phyloP scores from a whole-genome alignment of 2,329 filamentous ascomycete genomes.

The Fusarium gaditjirri region DNA sequence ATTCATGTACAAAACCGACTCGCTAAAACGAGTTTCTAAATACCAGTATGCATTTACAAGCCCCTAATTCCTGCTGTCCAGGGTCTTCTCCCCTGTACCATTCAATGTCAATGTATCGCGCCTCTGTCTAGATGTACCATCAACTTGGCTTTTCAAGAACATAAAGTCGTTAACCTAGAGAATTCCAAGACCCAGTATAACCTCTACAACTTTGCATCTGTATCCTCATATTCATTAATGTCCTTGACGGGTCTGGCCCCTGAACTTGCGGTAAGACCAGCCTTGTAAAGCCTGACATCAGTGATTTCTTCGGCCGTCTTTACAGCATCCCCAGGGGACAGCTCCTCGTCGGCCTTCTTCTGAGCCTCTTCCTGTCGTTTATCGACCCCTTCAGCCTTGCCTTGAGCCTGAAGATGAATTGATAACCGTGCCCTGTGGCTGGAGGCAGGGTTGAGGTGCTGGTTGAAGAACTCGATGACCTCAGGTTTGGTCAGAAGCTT shows the following conservation, averaged over 20 bases:
- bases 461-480: conserved; percentile 80
- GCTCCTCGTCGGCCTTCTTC: conserved; percentile 49
- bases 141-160: conserved; percentile 6
- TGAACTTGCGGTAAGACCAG: conserved; percentile 74
- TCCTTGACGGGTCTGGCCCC: conserved; percentile 80
- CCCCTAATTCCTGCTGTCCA: not conserved
- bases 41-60: not conserved
- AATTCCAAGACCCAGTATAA: not conserved
- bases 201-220: conserved; percentile 78
- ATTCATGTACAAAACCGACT: conserved; percentile 15
- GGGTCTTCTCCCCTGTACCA: conserved; percentile 8
- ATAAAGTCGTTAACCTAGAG: conserved; percentile 6
- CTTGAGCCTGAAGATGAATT: conserved; percentile 84
- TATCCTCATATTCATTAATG: conserved; percentile 85
- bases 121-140: conserved; percentile 24
- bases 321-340: conserved; percentile 50
- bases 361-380: conserved; percentile 59
- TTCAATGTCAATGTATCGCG: conserved; percentile 15
- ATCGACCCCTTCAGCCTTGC: conserved; percentile 57
- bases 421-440: conserved; percentile 81
- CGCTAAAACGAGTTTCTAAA: conserved; percentile 7
- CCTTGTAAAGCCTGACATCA: conserved; percentile 85
- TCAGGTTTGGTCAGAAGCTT: conserved; percentile 81
- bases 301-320: conserved; percentile 69
- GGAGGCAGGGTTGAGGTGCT: conserved; percentile 80